Conservation (phyloP, 1,284 basidiomycete species). For the Neonothopanus nambi region DNA sequence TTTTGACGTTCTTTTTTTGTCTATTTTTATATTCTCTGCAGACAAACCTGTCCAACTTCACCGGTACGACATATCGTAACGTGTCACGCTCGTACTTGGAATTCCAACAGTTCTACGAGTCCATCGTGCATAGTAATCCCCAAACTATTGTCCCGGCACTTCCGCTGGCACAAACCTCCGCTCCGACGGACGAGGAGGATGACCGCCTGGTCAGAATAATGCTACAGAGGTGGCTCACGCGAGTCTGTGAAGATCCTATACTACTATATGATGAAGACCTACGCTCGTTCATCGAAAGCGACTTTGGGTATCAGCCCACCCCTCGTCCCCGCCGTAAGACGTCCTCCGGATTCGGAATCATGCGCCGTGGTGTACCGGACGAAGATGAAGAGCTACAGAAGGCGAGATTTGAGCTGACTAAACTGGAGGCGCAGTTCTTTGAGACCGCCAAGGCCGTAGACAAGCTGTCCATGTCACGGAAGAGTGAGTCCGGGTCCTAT, state of each 20-base stretch:
- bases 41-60: slow-evolving; percentile 93
- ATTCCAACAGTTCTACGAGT: slow-evolving; percentile 90
- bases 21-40: slow-evolving; percentile 35
- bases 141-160: slow-evolving; percentile 92
- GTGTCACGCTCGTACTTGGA: slow-evolving; percentile 89
- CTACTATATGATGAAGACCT: slow-evolving; percentile 87
- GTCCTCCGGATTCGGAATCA: slow-evolving; percentile 65
- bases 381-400: slow-evolving; percentile 84
- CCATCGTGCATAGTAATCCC: slow-evolving; percentile 80
- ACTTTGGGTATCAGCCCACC: slow-evolving; percentile 90
- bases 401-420: slow-evolving; percentile 89
- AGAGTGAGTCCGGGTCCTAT: slow-evolving; percentile 48
- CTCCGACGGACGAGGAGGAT: slow-evolving; percentile 94
- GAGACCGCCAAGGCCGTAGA: slow-evolving; percentile 88
- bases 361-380: slow-evolving; percentile 74
- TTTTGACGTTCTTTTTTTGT: background rate
- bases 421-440: slow-evolving; percentile 86
- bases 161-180: slow-evolving; percentile 89
- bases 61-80: slow-evolving; percentile 85
- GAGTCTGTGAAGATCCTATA: slow-evolving; percentile 88
- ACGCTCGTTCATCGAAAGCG: slow-evolving; percentile 90
- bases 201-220: slow-evolving; percentile 91
- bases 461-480: slow-evolving; percentile 76
- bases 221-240: slow-evolving; percentile 88
- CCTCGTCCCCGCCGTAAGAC: slow-evolving; percentile 73